These are phyloP conservation scores for Scutellaria baicalensis DNA, from an alignment of 257 asterid species.

Conservation along the genomic window DNA sequence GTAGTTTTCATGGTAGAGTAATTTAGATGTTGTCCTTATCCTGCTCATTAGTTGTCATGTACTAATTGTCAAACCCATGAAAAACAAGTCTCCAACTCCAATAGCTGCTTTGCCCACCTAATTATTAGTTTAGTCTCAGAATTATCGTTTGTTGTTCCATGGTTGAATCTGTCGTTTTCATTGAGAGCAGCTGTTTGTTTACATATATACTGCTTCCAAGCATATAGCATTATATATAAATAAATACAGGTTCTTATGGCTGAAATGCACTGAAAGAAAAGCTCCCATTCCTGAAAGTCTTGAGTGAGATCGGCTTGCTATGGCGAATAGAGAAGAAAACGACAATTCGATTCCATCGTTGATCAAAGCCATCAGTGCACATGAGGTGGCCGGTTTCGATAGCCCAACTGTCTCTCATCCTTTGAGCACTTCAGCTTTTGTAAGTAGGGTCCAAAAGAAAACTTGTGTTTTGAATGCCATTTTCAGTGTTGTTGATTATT, in stretches of 20 bases:
- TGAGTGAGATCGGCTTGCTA: constrained; percentile 5
- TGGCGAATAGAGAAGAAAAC: constrained; percentile 25
- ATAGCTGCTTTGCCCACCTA: constrained; percentile 11
- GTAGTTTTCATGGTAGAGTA: not conserved
- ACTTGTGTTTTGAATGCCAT: not conserved
- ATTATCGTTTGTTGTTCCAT: not conserved
- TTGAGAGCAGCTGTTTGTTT: constrained; percentile 30
- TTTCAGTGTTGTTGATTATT: not conserved
- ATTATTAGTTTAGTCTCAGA: not conserved
- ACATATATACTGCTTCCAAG: constrained; percentile 9
- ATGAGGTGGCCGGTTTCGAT: constrained; percentile 54
- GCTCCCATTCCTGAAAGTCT: not conserved
- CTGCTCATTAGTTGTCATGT: constrained; percentile 11
- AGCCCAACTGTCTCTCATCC: constrained; percentile 10
- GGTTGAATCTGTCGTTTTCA: constrained; percentile 18
- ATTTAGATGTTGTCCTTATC: not conserved
- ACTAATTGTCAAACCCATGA: constrained; percentile 6
- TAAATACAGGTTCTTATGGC: constrained; percentile 4
- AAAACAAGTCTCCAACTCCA: not conserved
- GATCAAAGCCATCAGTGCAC: constrained; percentile 35
- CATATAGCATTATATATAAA: not conserved
- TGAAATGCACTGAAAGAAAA: not conserved
- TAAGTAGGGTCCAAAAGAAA: constrained; percentile 6
- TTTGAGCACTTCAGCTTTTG: constrained; percentile 16
- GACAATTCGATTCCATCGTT: constrained; percentile 39